These are phyloP conservation scores for Stachybotrys elegans DNA, from an alignment of 2,329 filamentous ascomycete species.

Conservation along the genomic window DNA sequence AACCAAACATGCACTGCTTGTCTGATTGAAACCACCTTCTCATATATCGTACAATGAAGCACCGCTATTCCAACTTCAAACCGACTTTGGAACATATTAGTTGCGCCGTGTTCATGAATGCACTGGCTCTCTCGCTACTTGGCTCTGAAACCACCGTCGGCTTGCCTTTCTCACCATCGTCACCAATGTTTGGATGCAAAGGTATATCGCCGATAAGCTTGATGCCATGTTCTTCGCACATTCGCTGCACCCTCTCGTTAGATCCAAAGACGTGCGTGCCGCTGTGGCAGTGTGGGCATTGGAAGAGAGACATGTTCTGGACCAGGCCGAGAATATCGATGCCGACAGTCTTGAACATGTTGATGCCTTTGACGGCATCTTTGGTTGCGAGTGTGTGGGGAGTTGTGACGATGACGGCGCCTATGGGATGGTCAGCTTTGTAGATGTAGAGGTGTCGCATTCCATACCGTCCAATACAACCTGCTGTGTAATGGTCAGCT, in stretches of 20 bases:
- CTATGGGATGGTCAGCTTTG: constrained; percentile 29
- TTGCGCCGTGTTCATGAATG: constrained; percentile 68
- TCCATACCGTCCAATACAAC: constrained; percentile 71
- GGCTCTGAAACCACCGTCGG: constrained; percentile 89
- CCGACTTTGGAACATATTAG: constrained; percentile 42
- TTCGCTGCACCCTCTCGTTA: constrained; percentile 56
- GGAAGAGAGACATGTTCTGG: constrained; percentile 86
- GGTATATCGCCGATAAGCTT: constrained; percentile 86
- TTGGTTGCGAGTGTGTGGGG: constrained; percentile 90
- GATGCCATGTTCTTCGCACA: constrained; percentile 69
- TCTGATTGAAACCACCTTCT: too few species aligned
- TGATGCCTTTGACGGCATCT: constrained; percentile 86
- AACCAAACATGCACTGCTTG: too few species aligned
- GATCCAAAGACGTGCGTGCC: constrained; percentile 72
- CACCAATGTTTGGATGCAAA: constrained; percentile 78
- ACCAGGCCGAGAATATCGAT: constrained; percentile 82
- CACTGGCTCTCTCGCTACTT: constrained; percentile 62
- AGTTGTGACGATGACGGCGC: constrained; percentile 82
- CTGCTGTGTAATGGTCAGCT: constrained; percentile 95
- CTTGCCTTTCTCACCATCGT: constrained; percentile 80
- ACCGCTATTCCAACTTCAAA: constrained; percentile 12
- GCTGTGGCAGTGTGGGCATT: constrained; percentile 71
- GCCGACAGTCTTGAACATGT: constrained; percentile 84
- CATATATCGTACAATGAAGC: not conserved
- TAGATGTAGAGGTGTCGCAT: not conserved